Evolutionary conservation across 768 basidiomycete genomes (phyloP), one percentile per base, ranked within the genome.

Genomic region (Mycena galericulata): DNA sequence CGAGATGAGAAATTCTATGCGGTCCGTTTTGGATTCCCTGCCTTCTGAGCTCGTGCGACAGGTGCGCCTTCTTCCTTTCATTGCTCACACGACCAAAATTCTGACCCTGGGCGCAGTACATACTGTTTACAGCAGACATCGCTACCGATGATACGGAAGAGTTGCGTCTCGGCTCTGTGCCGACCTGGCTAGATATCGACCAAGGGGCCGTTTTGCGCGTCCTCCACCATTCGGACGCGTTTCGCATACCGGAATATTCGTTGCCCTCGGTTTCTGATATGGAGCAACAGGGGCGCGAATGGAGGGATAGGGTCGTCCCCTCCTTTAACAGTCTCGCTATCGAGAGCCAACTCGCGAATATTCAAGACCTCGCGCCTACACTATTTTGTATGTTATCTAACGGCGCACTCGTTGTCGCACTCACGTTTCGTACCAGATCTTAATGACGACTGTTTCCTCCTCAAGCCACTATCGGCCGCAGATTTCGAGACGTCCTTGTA

Each of bases 301-400:
- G 71, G 71, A 43, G 65, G 34, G 71, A 72, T 51, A 34, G 30
- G 11, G 32, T 46, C 32, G 67, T 72, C 6, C 71, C 71, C 40
- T 69, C 71, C 6, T 72, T 72, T 65, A 72, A 72, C 40, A 72
- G 71, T 18, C 64, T 69, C 36, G 68, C 71, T 10, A 72, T 72
- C 38, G 71, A 72, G 57, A 72, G 71, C 54, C 71, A 72, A 27
- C 43, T 72, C 20, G 27, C 65, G 20, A 61, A 69, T 36, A 60
- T 72, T 15, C 46, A 41, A 2, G 41, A 47, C n/a, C 34, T 67
- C 1, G 68, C 71, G 20, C 68, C 71, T 4, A 72, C 71, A n/a
- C 24, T 72, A 2, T 65, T 68, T 18, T 72, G 70, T 72, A 24
- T n/a, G 67, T 62, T 27, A 14, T 36, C 45, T 24, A 4, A 30